Evolutionary conservation across 2,329 filamentous ascomycete genomes (phyloP).

Genomic region (Neocucurbitaria cava): DNA sequence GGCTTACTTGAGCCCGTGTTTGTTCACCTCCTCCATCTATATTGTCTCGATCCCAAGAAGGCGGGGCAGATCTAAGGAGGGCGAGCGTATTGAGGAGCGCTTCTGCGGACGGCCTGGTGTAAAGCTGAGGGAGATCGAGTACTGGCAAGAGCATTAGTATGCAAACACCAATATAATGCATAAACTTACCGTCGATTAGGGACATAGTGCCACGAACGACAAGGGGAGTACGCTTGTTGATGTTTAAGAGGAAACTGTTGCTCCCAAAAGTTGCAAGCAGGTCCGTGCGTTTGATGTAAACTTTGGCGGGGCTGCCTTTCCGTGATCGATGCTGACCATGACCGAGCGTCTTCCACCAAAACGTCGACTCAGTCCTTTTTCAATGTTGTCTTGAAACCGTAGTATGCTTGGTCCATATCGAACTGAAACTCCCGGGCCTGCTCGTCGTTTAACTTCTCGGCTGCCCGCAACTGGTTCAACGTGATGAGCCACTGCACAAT

Average conservation of each 20-base stretch:
- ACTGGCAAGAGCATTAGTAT: slow-evolving; percentile 52
- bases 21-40: background rate
- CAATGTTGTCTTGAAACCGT: slow-evolving; percentile 86
- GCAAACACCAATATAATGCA: background rate
- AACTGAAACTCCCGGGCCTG: slow-evolving; percentile 88
- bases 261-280: slow-evolving; percentile 14
- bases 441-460: slow-evolving; percentile 85
- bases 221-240: background rate
- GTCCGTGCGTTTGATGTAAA: slow-evolving; percentile 20
- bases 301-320: slow-evolving; percentile 14
- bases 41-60: slow-evolving; percentile 64
- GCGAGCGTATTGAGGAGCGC: slow-evolving; percentile 71
- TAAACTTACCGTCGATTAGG: slow-evolving; percentile 35
- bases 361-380: slow-evolving; percentile 41
- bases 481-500: slow-evolving; percentile 99
- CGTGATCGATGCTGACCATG: background rate
- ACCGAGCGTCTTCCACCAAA: background rate
- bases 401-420: slow-evolving; percentile 93
- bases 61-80: slow-evolving; percentile 70
- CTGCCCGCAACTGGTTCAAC: slow-evolving; percentile 96
- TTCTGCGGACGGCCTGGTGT: slow-evolving; percentile 73
- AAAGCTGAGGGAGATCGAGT: slow-evolving; percentile 81
- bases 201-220: slow-evolving; percentile 25
- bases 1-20: slow-evolving; percentile 49
- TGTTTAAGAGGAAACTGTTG: background rate